A percentile compares a stretch with the other conserved stretches of the same genome.
Conservation (phyloP, 331 rosid species). For the Dryas integrifolia region DNA sequence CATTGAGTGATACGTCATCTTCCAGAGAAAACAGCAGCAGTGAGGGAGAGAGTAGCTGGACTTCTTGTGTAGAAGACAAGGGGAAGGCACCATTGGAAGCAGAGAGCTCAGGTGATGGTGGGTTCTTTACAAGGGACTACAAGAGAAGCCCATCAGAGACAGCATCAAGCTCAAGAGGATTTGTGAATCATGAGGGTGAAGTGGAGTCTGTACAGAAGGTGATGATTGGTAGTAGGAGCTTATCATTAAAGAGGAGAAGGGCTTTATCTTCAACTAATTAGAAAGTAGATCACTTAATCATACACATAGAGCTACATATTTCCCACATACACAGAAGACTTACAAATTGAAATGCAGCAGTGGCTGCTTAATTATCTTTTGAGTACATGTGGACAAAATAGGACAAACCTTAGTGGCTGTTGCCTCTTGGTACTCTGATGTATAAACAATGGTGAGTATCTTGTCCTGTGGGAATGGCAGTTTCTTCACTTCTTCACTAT, state of each 20-base stretch:
- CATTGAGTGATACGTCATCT: slow-evolving; percentile 53
- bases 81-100: slow-evolving; percentile 25
- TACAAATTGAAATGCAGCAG: background rate
- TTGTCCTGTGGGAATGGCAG: slow-evolving; percentile 80
- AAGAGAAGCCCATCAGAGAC: slow-evolving; percentile 33
- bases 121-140: background rate
- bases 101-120: slow-evolving; percentile 29
- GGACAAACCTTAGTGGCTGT: slow-evolving; percentile 39
- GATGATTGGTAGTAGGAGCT: slow-evolving; percentile 20
- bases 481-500: slow-evolving; percentile 49
- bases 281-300: background rate
- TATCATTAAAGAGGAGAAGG: slow-evolving; percentile 26
- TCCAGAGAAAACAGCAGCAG: slow-evolving; percentile 37
- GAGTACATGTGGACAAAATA: too few relatives aligned
- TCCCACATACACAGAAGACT: background rate
- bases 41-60: slow-evolving; percentile 37
- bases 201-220: background rate
- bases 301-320: background rate
- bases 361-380: too few relatives aligned
- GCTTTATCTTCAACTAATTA: slow-evolving; percentile 30
- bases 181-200: slow-evolving; percentile 10
- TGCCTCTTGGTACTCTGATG: slow-evolving; percentile 51
- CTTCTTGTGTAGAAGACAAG: slow-evolving; percentile 32
- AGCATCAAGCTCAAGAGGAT: slow-evolving; percentile 28
- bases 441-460: slow-evolving; percentile 45